These are phyloP conservation scores for Tricholoma terreum DNA, from an alignment of 768 basidiomycete species.

Conservation along the genomic window DNA sequence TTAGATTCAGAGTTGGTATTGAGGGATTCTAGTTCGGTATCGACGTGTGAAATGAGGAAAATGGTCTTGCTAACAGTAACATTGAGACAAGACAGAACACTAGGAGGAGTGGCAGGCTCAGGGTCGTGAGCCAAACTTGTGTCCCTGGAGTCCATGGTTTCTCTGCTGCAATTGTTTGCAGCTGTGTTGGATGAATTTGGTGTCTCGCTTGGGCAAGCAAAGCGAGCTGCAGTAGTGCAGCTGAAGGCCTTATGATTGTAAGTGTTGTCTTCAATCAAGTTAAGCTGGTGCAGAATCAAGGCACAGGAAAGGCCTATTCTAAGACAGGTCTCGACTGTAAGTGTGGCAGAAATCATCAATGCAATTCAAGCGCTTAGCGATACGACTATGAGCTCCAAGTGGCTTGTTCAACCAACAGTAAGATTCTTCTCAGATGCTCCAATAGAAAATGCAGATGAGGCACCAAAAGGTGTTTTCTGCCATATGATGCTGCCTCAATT, in stretches of 20 bases:
- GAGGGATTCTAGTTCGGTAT: background rate
- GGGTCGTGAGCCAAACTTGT: slow-evolving; percentile 76
- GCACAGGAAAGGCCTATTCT: slow-evolving; percentile 65
- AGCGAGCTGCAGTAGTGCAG: slow-evolving; percentile 75
- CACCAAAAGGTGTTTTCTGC: slow-evolving; percentile 25
- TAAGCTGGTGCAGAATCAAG: no score
- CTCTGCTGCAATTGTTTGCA: slow-evolving; percentile 79
- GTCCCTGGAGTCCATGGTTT: slow-evolving; percentile 72
- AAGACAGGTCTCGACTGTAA: slow-evolving; percentile 55
- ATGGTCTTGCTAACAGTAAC: slow-evolving; percentile 59
- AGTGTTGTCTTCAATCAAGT: slow-evolving; percentile 16
- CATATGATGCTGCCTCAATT: slow-evolving; percentile 2
- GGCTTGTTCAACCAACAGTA: slow-evolving; percentile 62
- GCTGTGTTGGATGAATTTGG: slow-evolving; percentile 88
- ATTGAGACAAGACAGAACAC: slow-evolving; percentile 33
- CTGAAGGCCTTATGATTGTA: slow-evolving; percentile 77
- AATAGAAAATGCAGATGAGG: slow-evolving; percentile 61
- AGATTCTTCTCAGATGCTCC: slow-evolving; percentile 45
- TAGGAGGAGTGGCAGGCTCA: no score
- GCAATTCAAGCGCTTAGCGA: slow-evolving; percentile 73
- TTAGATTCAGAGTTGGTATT: background rate
- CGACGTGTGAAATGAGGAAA: slow-evolving; percentile 31
- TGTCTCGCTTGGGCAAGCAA: slow-evolving; percentile 80
- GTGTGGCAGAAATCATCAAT: slow-evolving; percentile 64
- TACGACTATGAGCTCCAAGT: slow-evolving; percentile 51